phyloP scores from a whole-genome alignment of 2,329 filamentous ascomycete genomes.

The Eutypella sp. region DNA sequence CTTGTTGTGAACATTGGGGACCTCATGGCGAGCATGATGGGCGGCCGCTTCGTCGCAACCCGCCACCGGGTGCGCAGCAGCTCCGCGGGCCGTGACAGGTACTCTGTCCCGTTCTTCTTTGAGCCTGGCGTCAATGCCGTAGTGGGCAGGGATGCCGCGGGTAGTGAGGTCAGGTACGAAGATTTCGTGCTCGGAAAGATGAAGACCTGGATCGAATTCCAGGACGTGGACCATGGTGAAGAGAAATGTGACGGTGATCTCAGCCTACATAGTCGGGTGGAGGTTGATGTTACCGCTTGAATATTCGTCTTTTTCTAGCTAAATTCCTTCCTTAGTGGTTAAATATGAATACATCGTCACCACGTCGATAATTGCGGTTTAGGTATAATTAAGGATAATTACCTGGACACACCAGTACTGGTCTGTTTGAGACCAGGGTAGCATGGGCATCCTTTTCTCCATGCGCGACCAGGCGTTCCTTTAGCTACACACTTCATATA shows the following conservation, averaged over 20 bases:
- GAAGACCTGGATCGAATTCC: conserved; percentile 20
- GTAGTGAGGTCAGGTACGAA: conserved; percentile 9
- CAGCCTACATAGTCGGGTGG: not conserved
- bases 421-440: not conserved
- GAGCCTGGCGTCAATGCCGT: conserved; percentile 32
- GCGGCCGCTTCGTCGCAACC: conserved; percentile 38
- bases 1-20: conserved; percentile 42
- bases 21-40: conserved; percentile 35
- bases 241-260: conserved; percentile 1
- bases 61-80: conserved; percentile 36
- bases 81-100: conserved; percentile 24
- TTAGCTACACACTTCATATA: not conserved
- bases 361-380: too few species aligned
- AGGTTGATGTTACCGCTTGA: not conserved
- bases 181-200: conserved; percentile 14
- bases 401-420: too few species aligned
- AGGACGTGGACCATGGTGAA: conserved; percentile 19
- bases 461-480: not conserved
- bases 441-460: too few species aligned
- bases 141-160: conserved; percentile 17
- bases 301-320: too few species aligned
- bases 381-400: too few species aligned
- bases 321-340: too few species aligned
- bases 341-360: too few species aligned
- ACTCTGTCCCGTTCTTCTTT: conserved; percentile 44